These are phyloP conservation scores for Otatea glauca DNA, from an alignment of 176 grass and related monocot genomes.

Conservation along the genomic window DNA sequence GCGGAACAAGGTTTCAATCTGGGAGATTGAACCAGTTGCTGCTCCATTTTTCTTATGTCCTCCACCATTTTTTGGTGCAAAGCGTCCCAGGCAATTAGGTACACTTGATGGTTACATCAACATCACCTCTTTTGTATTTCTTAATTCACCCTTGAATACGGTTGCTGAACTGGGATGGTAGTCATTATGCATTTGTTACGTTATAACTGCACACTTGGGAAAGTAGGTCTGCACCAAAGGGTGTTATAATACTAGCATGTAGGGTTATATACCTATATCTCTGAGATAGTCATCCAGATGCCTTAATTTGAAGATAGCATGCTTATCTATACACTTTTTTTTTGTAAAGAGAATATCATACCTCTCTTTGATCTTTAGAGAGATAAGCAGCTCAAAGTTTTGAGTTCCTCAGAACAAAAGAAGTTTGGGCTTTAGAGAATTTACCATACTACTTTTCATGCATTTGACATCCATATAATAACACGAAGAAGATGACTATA, in stretches of 20 bases:
- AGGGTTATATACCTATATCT: neutral
- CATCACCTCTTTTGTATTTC: neutral
- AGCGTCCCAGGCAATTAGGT: constrained; percentile 70
- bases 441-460: constrained; percentile 5
- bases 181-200: neutral
- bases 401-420: neutral
- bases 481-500: no score
- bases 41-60: constrained; percentile 88
- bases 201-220: neutral
- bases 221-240: neutral
- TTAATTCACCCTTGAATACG: neutral
- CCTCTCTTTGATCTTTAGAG: neutral
- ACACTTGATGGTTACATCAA: constrained; percentile 30
- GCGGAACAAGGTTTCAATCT: constrained; percentile 75
- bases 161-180: constrained; percentile 11
- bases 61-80: constrained; percentile 74
- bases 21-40: constrained; percentile 80
- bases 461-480: neutral
- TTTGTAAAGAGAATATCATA: neutral
- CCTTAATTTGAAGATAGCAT: constrained; percentile 8
- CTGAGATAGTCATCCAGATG: neutral
- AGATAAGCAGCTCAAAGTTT: neutral
- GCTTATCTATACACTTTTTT: neutral
- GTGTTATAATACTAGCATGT: neutral
- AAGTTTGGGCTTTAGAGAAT: constrained; percentile 8